Base-by-base conservation (phyloP, 352 stramenopile species). In the Phytopythium vexans region DNA sequence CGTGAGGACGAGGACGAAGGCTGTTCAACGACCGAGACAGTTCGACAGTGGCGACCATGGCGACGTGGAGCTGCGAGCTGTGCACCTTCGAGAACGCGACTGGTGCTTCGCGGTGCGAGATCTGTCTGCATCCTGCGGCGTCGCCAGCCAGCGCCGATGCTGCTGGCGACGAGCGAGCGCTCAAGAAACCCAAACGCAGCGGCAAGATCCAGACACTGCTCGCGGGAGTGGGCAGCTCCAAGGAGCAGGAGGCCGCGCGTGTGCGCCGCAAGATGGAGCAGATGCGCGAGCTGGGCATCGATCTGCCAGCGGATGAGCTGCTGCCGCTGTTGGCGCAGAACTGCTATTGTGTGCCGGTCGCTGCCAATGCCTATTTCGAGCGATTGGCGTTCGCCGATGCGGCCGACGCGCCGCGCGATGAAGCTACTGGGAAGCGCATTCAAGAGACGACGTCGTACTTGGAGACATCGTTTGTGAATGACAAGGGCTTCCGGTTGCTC, bases 311-410 rank as follows among this genome's bases (percentile, higher is more conserved):
- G 6, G 64, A 77, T 8, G 65, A 85, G 10, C 56, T 88, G 49
- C 58, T 72, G 58, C 60, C 65, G 46, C 58, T 94, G 51, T 61
- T 94, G 45, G 68, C 78, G 40, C 74, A 74, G 43, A 89, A 90
- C 50, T 89, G 78, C 66, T 92, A 82, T 60, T 86, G 78, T 48
- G 80, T 94, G 12, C 69, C 66, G 7, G 76, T 70, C 14, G 82
- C 82, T 5, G 82, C 80, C 27, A 86, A 73, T 49, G 80, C 79
- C 38, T 90, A 86, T 68, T 94, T 92, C 54, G 84, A 94, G 54
- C 70, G 60, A 8, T 21, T 76, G 52, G 51, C 62, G 12, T 50
- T n/a, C n/a, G 48, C 47, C 27, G 37, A 57, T 8, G 34, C n/a
- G 1, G 37, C 3, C 9, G 41, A 27, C 2, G 31, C 34, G 5